phyloP scores from a whole-genome alignment of 257 asterid species.

The Jaltomata sinuosa region DNA sequence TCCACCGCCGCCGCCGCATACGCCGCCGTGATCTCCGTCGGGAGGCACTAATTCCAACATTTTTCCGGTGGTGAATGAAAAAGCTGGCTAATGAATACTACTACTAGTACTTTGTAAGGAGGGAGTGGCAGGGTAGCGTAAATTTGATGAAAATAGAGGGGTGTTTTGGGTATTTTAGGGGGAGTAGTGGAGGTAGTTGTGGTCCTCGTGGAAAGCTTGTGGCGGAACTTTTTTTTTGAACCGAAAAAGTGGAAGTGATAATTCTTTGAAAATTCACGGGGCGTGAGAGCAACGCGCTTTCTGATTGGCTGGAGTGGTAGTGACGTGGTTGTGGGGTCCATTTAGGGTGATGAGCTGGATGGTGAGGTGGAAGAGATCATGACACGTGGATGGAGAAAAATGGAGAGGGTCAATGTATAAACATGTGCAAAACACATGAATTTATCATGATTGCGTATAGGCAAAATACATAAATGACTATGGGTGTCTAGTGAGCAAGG shows the following conservation, averaged over 20 bases:
- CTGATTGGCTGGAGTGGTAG: background rate
- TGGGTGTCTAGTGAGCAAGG: too few relatives aligned
- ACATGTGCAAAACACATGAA: too few relatives aligned
- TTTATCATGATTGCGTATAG: too few relatives aligned
- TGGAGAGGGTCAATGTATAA: background rate
- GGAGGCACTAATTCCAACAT: slow-evolving; percentile 10
- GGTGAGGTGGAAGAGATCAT: background rate
- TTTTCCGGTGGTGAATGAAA: background rate
- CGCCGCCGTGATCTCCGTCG: slow-evolving; percentile 13
- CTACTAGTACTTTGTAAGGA: too few relatives aligned
- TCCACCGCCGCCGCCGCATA: slow-evolving; percentile 5
- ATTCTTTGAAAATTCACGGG: background rate
- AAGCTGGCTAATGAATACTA: background rate
- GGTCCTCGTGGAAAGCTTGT: background rate
- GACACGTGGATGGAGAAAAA: background rate
- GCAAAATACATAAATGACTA: too few relatives aligned
- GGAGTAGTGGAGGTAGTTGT: background rate
- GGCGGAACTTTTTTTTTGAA: background rate
- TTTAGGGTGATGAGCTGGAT: background rate
- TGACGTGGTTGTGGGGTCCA: background rate
- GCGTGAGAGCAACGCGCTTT: background rate
- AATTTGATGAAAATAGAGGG: background rate
- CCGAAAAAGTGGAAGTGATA: background rate
- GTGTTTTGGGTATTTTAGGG: background rate
- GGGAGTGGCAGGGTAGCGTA: background rate